Base-by-base conservation (phyloP, 768 basidiomycete genomes). In the Strobilomyces confusus region DNA sequence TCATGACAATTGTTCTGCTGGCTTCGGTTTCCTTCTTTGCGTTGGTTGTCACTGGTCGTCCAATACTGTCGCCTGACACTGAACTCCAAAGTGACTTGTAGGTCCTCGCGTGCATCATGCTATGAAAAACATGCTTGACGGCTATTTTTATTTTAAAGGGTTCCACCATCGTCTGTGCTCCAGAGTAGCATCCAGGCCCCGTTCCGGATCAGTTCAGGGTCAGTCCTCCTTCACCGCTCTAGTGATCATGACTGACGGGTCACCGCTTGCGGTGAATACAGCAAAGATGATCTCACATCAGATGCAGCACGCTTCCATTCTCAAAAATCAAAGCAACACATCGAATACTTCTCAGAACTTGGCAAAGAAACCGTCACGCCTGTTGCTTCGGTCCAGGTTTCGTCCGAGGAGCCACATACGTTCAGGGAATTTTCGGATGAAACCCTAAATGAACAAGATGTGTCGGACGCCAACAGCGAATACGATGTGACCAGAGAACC, bases 21-120 rank as follows among this genome's bases (percentile, higher is more conserved):
- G 71, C 67, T 44, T 75, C 68, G 17, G 61, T 73, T 49, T 69
- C 71, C 45, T 65, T 78, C 30, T 65, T 75, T 52, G 75, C 70
- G 69, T 72, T 78, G 67, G 72, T 74, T 67, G 76, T 76, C 58
- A 67, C 71, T 50, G 63, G 75, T 63, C 75, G 66, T 56, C 76
- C 76, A 25, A 59, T 77, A 51, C 52, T 62, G 17, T 60, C 67
- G 2, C n/a, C 51, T 13, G 54, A 59, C 45, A 54, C 66, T 32
- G 57, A 63, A 26, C 48, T 62, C 49, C n/a, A n/a, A n/a, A 52
- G 64, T 30, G 55, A 65, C 20, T 36, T 64, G 73, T 72, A 57
- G 59, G 72, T 69, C 51, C 43, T 57, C 51, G 25, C 48, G 51
- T 42, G 9, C 11, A 40, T 56, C 48, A 45, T 44, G 48, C 50